Percentiles rank a stretch among this genome's conserved stretches.
phyloP scores from a whole-genome alignment of 371 early-diverging fungal genomes.

The Mortierella sp. region DNA sequence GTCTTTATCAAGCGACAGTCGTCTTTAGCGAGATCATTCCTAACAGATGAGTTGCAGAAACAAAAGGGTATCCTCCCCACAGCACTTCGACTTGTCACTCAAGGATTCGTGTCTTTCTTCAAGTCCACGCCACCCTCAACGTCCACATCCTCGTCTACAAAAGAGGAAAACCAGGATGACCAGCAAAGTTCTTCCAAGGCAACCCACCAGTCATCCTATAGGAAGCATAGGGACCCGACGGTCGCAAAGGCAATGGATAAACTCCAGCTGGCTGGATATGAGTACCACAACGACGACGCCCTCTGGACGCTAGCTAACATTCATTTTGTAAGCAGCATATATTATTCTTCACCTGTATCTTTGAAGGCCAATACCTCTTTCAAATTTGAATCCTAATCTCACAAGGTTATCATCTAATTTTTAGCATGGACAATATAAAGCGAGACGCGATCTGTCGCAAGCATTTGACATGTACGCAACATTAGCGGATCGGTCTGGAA shows the following conservation, averaged over 20 bases:
- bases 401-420: constrained; percentile 23
- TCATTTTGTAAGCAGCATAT: constrained; percentile 54
- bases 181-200: neutral
- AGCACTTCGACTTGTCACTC: constrained; percentile 43
- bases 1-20: constrained; percentile 36
- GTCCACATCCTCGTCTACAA: neutral
- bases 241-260: constrained; percentile 54
- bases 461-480: constrained; percentile 72
- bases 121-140: constrained; percentile 18
- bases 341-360: neutral
- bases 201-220: neutral
- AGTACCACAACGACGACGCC: constrained; percentile 55
- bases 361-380: too few species aligned
- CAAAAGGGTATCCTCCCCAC: constrained; percentile 47
- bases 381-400: too few species aligned
- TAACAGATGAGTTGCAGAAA: constrained; percentile 42
- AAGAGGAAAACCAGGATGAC: constrained; percentile 1
- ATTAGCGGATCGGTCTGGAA: constrained; percentile 74
- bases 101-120: constrained; percentile 42
- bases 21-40: constrained; percentile 21
- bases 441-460: constrained; percentile 63
- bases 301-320: constrained; percentile 62
- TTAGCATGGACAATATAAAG: constrained; percentile 65
- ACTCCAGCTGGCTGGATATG: constrained; percentile 53
- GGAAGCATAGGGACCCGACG: constrained; percentile 29